These are phyloP conservation scores for Boletus bicolor DNA, from an alignment of 768 basidiomycete genomes.

Conservation along the genomic window DNA sequence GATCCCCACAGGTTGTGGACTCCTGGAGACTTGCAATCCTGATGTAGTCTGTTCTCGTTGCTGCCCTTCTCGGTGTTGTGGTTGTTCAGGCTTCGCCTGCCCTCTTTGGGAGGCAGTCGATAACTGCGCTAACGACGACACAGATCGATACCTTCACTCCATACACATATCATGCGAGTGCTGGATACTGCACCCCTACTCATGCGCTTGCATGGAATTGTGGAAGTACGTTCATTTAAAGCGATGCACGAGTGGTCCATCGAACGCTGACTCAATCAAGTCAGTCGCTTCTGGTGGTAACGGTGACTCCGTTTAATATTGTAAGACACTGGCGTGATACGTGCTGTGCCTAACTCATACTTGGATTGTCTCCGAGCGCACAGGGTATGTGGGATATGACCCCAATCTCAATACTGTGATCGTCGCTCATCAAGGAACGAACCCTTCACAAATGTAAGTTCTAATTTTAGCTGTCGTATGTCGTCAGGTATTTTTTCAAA, in stretches of 20 bases:
- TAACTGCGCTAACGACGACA: constrained; percentile 37
- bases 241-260: not conserved
- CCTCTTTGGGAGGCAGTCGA: constrained; percentile 34
- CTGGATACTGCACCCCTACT: constrained; percentile 47
- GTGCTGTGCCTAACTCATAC: not conserved
- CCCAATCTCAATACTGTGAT: constrained; percentile 36
- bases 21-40: not conserved
- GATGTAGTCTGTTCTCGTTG: constrained; percentile 20
- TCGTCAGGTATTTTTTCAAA: not conserved
- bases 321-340: constrained; percentile 22
- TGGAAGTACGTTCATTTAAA: constrained; percentile 41
- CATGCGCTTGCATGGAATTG: constrained; percentile 49
- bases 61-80: constrained; percentile 13
- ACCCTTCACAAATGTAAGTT: constrained; percentile 30
- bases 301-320: constrained; percentile 41
- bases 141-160: constrained; percentile 45
- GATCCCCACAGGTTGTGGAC: not conserved
- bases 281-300: constrained; percentile 47
- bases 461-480: not conserved
- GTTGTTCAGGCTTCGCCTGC: constrained; percentile 21
- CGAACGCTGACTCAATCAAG: constrained; percentile 21
- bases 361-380: not conserved
- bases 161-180: constrained; percentile 49
- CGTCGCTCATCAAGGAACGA: constrained; percentile 38
- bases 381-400: constrained; percentile 56